These are phyloP conservation scores for Hericium erinaceus DNA, from an alignment of 768 basidiomycete species.

Conservation along the genomic window DNA sequence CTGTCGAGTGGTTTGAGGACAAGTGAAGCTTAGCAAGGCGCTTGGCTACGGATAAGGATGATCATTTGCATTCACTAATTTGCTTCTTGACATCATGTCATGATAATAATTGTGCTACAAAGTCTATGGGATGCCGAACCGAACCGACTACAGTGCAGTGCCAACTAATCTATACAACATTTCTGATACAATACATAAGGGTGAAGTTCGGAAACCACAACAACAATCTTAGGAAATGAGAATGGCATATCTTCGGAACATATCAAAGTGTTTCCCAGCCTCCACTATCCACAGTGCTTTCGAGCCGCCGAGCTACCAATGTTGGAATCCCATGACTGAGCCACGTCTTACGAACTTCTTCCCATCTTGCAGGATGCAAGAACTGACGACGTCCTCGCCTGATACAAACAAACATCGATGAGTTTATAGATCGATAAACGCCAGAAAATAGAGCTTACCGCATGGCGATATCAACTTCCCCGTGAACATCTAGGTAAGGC, in stretches of 20 bases:
- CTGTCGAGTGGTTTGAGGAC: neutral
- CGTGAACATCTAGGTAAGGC: slow-evolving; percentile 90
- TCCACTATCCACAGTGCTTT: slow-evolving; percentile 80
- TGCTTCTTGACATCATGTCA: neutral
- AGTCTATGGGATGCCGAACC: no score
- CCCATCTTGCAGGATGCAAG: slow-evolving; percentile 77
- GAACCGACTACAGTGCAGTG: neutral
- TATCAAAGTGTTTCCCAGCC: slow-evolving; percentile 81
- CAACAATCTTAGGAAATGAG: neutral
- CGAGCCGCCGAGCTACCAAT: slow-evolving; percentile 79
- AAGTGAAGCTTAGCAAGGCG: neutral
- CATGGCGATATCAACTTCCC: slow-evolving; percentile 88
- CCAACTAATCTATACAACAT: neutral
- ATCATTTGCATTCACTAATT: neutral
- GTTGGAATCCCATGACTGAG: slow-evolving; percentile 85
- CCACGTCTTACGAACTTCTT: slow-evolving; percentile 89
- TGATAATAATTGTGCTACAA: neutral
- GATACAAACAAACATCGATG: neutral
- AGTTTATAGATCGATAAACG: neutral
- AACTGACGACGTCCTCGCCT: slow-evolving; percentile 88
- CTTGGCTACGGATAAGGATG: no score
- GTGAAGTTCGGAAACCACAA: neutral
- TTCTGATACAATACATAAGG: neutral
- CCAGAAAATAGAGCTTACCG: slow-evolving; percentile 40
- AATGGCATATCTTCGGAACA: neutral